Evolutionary conservation across 208 protist genomes (phyloP).

Genomic region (Wallacemonas sp.): DNA sequence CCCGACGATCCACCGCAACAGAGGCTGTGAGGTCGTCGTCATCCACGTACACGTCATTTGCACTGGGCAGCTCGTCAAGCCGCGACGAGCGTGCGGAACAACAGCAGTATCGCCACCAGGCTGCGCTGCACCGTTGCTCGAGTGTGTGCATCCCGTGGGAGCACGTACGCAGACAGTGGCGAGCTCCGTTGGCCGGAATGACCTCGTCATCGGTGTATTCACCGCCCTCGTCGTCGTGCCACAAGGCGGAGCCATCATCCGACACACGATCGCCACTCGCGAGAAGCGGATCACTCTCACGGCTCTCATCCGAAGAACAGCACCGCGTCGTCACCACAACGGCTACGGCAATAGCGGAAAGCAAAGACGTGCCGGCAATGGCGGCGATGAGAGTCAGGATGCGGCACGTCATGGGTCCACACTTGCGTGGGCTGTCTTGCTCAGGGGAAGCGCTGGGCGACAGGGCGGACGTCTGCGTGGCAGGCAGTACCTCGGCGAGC

Average conservation of each 20-base stretch:
- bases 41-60: too few species aligned
- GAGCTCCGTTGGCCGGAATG: too few species aligned
- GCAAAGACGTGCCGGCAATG: neutral
- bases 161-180: too few species aligned
- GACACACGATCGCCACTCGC: neutral
- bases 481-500: neutral
- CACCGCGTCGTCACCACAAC: neutral
- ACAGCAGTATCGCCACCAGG: too few species aligned
- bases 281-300: neutral
- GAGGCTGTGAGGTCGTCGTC: too few species aligned
- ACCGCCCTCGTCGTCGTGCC: neutral
- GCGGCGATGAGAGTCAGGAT: neutral
- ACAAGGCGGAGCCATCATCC: too few species aligned
- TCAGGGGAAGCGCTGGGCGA: neutral
- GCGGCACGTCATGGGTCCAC: slow-evolving; percentile 1
- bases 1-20: too few species aligned
- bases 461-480: neutral
- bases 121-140: too few species aligned
- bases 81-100: too few species aligned
- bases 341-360: neutral
- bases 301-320: neutral
- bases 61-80: too few species aligned
- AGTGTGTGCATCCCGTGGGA: too few species aligned
- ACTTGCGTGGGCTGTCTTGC: neutral
- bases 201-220: neutral